Conservation (phyloP, 495 filamentous ascomycete genomes). For the Glonium stellatum region DNA sequence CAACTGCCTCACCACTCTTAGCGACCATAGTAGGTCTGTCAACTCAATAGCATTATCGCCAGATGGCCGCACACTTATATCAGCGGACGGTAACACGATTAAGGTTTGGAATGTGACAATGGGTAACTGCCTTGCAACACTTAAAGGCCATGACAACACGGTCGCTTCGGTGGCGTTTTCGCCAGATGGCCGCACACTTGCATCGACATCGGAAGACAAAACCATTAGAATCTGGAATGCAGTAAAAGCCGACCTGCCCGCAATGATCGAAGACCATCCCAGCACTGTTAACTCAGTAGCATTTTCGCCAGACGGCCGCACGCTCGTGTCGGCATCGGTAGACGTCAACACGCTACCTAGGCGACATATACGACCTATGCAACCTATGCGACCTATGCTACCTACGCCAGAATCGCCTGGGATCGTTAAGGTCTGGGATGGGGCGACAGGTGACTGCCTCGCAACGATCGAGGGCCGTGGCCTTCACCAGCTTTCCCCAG, state of each 20-base stretch:
- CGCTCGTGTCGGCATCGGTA: background rate
- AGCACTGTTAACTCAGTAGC: background rate
- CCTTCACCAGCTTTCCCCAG: background rate
- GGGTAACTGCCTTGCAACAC: too few relatives aligned
- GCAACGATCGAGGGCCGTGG: background rate
- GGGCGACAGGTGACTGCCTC: background rate
- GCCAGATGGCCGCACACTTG: background rate
- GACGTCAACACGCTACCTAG: background rate
- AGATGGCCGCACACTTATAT: too few relatives aligned
- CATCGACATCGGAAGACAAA: background rate
- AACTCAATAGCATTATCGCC: background rate
- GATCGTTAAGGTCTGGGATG: background rate
- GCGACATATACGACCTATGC: background rate
- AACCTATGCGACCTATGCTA: background rate
- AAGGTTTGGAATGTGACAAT: too few relatives aligned
- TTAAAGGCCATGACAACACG: background rate
- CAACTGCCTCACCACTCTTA: too few relatives aligned
- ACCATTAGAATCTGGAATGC: background rate
- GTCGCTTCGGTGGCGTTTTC: background rate
- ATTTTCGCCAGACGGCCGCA: background rate
- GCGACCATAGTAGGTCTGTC: background rate
- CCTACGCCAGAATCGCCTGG: background rate
- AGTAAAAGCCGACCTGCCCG: background rate
- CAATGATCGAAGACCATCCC: background rate
- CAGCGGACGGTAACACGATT: too few relatives aligned